Percentiles rank a stretch among this genome's conserved stretches.
Conservation (phyloP, 2,329 filamentous ascomycete genomes). For the Phyllosticta paracitricarpa region DNA sequence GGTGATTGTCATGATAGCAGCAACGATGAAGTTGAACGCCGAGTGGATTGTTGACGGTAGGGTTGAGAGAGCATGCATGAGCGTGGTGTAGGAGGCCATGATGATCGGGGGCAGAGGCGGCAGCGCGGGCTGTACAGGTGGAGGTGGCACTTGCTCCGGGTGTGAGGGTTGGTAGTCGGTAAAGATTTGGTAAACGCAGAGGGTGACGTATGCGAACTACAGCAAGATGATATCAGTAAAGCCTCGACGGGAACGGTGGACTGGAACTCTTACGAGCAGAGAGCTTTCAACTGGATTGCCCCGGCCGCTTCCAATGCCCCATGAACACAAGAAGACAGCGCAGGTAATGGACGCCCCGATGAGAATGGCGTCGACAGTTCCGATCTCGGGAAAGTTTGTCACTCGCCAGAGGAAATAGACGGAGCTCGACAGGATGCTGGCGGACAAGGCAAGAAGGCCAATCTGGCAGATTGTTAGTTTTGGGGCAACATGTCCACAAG, state of each 20-base stretch:
- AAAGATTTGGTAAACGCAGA: constrained; percentile 98
- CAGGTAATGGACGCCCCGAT: constrained; percentile 91
- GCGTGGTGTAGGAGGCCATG: constrained; percentile 93
- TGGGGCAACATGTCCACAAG: neutral
- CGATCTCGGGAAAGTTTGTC: constrained; percentile 83
- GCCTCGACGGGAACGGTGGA: neutral
- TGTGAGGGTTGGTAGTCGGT: constrained; percentile 87
- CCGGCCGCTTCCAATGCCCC: constrained; percentile 86
- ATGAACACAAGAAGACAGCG: constrained; percentile 82
- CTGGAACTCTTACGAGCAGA: constrained; percentile 45
- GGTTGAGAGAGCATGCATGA: constrained; percentile 72
- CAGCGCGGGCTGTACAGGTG: constrained; percentile 66
- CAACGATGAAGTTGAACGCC: constrained; percentile 74
- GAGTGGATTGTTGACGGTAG: constrained; percentile 78
- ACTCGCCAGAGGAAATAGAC: constrained; percentile 96
- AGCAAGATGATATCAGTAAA: constrained; percentile 9
- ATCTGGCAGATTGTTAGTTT: constrained; percentile 50
- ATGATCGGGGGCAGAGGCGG: constrained; percentile 95
- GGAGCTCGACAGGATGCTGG: constrained; percentile 84
- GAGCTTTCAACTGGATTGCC: constrained; percentile 95
- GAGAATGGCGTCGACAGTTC: constrained; percentile 81
- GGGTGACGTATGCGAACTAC: constrained; percentile 86
- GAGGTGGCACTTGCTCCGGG: constrained; percentile 43
- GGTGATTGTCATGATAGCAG: constrained; percentile 89
- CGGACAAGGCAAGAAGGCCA: constrained; percentile 73